Conservation (phyloP, 768 basidiomycete species). For the Royoungia palumana region DNA sequence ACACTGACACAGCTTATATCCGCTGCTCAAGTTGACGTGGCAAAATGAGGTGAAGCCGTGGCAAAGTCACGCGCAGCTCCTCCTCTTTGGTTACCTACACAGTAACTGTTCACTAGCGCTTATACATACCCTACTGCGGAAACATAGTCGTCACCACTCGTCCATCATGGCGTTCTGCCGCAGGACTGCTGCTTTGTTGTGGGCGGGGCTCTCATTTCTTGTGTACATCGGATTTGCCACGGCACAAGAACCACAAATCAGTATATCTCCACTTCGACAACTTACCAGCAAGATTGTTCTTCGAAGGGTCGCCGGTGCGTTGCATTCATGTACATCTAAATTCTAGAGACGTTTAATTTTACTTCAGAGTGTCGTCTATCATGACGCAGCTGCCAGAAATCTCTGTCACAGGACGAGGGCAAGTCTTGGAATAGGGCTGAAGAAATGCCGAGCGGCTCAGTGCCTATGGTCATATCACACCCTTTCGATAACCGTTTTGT, state of each 20-base stretch:
- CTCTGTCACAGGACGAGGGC: constrained; percentile 88
- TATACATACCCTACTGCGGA: constrained; percentile 4
- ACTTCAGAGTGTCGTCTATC: constrained; percentile 67
- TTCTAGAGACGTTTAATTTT: not conserved
- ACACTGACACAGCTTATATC: too few relatives aligned
- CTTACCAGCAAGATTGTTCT: constrained; percentile 75
- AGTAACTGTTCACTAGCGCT: not conserved
- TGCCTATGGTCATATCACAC: constrained; percentile 77
- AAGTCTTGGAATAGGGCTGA: constrained; percentile 55
- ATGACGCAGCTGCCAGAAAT: constrained; percentile 65
- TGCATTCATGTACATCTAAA: not conserved
- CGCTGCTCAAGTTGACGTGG: too few relatives aligned
- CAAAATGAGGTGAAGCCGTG: constrained; percentile 5
- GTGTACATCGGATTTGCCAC: constrained; percentile 18
- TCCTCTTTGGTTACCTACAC: not conserved
- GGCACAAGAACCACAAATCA: constrained; percentile 48
- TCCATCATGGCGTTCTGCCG: constrained; percentile 29
- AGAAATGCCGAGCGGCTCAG: constrained; percentile 53
- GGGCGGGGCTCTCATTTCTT: constrained; percentile 24
- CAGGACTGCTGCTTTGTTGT: constrained; percentile 26
- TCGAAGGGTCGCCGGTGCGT: constrained; percentile 86
- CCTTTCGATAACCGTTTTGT: constrained; percentile 81
- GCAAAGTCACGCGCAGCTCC: constrained; percentile 9
- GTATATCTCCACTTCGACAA: constrained; percentile 60
- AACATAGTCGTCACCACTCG: constrained; percentile 13